Conservation (phyloP, 257 asterid species). For the Solanum phureja region DNA sequence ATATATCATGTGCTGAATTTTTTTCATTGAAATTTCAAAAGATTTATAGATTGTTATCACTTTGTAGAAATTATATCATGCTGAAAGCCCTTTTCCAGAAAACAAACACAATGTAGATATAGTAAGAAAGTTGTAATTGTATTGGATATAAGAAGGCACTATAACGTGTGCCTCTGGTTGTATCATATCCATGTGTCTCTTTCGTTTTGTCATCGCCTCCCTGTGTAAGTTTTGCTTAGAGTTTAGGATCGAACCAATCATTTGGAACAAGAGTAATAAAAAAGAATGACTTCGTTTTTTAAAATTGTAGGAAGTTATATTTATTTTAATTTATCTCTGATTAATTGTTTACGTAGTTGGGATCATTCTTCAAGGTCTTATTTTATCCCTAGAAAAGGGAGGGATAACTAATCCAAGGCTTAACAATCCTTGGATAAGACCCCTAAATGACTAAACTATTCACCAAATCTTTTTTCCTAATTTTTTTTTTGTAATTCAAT, state of each 20-base stretch:
- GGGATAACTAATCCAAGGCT: too few relatives aligned
- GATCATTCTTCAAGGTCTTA: background rate
- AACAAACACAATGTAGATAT: background rate
- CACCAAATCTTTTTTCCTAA: too few relatives aligned
- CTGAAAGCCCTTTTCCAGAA: background rate
- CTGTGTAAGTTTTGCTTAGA: background rate
- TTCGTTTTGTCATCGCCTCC: background rate
- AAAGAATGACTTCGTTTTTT: background rate
- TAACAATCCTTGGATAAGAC: too few relatives aligned
- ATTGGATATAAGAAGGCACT: conserved; percentile 20
- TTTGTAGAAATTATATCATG: conserved; percentile 13
- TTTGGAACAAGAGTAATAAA: background rate
- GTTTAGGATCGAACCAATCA: background rate
- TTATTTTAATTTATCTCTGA: background rate
- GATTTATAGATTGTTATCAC: conserved; percentile 11
- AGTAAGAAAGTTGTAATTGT: conserved; percentile 16
- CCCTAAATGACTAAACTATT: too few relatives aligned
- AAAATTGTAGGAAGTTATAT: background rate
- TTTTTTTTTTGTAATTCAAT: too few relatives aligned
- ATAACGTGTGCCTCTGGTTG: background rate
- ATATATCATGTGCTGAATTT: background rate
- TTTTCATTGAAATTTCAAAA: background rate
- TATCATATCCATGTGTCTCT: background rate
- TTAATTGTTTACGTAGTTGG: background rate
- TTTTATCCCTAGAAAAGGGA: too few relatives aligned